Evolutionary conservation across 148 eudicot species (phyloP).

Genomic region (Nepenthes gracilis): DNA sequence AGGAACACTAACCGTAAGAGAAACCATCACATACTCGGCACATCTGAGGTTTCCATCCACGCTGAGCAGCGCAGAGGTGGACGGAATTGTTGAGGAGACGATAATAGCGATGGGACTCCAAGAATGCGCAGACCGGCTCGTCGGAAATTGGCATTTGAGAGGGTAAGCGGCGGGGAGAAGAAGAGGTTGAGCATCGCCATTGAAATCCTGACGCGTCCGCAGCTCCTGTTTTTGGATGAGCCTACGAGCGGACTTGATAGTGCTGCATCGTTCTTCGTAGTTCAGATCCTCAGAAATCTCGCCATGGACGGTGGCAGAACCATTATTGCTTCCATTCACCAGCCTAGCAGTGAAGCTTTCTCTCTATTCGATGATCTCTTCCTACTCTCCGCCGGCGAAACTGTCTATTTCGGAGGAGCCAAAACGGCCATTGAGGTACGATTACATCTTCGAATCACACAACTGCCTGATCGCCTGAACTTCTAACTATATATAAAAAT

Average conservation of each 20-base stretch:
- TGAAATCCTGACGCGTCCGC: constrained; percentile 59
- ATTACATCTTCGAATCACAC: background rate
- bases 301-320: constrained; percentile 52
- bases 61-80: constrained; percentile 32
- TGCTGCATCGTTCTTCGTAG: constrained; percentile 81
- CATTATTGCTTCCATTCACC: constrained; percentile 70
- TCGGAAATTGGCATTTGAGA: constrained; percentile 82
- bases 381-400: constrained; percentile 63
- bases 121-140: constrained; percentile 59
- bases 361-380: constrained; percentile 76
- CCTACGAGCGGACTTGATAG: constrained; percentile 89
- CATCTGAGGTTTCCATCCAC: constrained; percentile 56
- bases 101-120: constrained; percentile 71
- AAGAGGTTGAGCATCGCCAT: constrained; percentile 73
- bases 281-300: constrained; percentile 58
- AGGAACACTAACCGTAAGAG: constrained; percentile 62
- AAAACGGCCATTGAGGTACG: constrained; percentile 48
- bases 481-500: too few relatives aligned
- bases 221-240: constrained; percentile 69
- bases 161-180: constrained; percentile 79
- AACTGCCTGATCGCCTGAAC: too few relatives aligned
- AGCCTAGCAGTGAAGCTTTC: constrained; percentile 84
- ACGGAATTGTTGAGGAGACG: constrained; percentile 48
- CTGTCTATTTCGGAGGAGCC: constrained; percentile 71
- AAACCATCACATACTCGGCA: constrained; percentile 68